Percentiles rank a stretch among this genome's conserved stretches.
Evolutionary conservation across 768 basidiomycete species (phyloP).

Genomic region (Mycena alexandri): DNA sequence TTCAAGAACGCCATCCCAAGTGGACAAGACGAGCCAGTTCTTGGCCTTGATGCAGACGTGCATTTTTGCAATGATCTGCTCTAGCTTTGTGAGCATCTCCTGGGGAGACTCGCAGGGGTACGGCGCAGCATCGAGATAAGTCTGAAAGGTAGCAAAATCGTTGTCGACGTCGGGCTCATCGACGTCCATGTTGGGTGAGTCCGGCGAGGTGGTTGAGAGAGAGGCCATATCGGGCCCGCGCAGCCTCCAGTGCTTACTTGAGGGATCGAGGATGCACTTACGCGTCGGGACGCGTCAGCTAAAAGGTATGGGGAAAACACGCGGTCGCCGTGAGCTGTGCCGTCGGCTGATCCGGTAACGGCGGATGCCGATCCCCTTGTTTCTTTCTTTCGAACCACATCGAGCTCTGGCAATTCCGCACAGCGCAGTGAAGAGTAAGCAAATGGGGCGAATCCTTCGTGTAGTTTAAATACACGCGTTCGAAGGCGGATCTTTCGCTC

Average conservation of each 20-base stretch:
- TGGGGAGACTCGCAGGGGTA: conserved; percentile 80
- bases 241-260: conserved; percentile 15
- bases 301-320: neutral
- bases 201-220: conserved; percentile 26
- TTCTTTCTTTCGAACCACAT: no score
- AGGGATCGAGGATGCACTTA: conserved; percentile 14
- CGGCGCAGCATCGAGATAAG: conserved; percentile 76
- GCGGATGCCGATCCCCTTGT: no score
- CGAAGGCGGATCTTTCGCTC: no score
- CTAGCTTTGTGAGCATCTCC: conserved; percentile 78
- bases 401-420: no score
- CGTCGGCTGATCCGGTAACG: no score
- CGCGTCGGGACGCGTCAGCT: conserved; percentile 21
- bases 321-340: neutral
- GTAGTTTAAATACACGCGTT: no score
- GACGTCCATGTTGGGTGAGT: conserved; percentile 48
- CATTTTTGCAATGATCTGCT: conserved; percentile 77
- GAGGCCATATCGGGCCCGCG: conserved; percentile 18
- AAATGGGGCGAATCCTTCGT: no score
- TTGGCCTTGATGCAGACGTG: conserved; percentile 77
- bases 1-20: conserved; percentile 86
- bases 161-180: conserved; percentile 61
- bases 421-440: no score
- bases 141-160: conserved; percentile 71
- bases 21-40: conserved; percentile 80